phyloP scores from a whole-genome alignment of 2,329 filamentous ascomycete genomes.

The Neobulgaria alba region DNA sequence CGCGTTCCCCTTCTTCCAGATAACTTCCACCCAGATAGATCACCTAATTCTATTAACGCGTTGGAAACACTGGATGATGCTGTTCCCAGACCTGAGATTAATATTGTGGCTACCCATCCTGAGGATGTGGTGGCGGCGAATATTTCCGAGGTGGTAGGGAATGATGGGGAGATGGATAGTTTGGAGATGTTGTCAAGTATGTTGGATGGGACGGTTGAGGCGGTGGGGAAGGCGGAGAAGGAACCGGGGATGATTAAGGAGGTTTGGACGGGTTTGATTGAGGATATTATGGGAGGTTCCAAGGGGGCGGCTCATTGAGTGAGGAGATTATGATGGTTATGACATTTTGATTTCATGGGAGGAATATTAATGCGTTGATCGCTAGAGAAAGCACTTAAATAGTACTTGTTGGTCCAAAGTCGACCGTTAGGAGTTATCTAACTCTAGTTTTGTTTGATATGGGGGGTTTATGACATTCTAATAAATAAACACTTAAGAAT shows the following conservation, averaged over 20 bases:
- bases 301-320: no score
- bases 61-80: conserved; percentile 18
- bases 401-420: no score
- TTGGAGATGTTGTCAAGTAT: conserved; percentile 26
- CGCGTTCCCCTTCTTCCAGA: conserved; percentile 54
- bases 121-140: conserved; percentile 42
- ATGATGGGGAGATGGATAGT: conserved; percentile 39
- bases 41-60: conserved; percentile 2
- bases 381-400: no score
- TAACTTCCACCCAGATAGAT: conserved; percentile 36
- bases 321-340: no score
- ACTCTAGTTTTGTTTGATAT: no score
- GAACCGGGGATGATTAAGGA: conserved; percentile 42
- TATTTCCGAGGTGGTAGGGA: conserved; percentile 50
- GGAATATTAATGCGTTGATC: no score
- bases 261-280: conserved; percentile 48
- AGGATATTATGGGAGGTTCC: conserved; percentile 39
- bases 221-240: conserved; percentile 33
- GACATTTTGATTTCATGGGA: no score
- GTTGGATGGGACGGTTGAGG: no score
- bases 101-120: conserved; percentile 49
- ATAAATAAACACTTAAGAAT: no score
- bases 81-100: conserved; percentile 37
- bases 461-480: no score
- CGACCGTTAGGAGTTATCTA: no score